These are phyloP conservation scores for Penicillium rolfsii DNA, from an alignment of 2,329 filamentous ascomycete genomes.

Conservation along the genomic window DNA sequence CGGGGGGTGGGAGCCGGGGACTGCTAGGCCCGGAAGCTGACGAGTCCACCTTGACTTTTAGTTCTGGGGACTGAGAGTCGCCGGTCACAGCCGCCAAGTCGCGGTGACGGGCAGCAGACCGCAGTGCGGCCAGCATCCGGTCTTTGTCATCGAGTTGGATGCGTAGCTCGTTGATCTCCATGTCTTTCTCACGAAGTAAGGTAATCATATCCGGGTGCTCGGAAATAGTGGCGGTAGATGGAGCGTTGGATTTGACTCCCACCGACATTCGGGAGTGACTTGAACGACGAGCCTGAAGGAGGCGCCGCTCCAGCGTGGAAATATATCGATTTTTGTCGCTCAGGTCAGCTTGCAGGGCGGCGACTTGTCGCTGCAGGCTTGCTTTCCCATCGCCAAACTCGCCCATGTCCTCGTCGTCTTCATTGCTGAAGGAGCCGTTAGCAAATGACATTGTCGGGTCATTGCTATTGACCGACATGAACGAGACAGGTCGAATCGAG, in stretches of 20 bases:
- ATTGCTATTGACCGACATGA: constrained; percentile 61
- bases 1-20: constrained; percentile 5
- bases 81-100: constrained; percentile 71
- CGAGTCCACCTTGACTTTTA: constrained; percentile 34
- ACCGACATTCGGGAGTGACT: constrained; percentile 87
- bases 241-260: constrained; percentile 60
- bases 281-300: constrained; percentile 85
- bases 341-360: constrained; percentile 90
- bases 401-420: constrained; percentile 71
- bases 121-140: constrained; percentile 84
- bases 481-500: constrained; percentile 68
- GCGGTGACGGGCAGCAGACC: constrained; percentile 80
- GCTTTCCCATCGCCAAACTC: constrained; percentile 87
- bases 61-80: constrained; percentile 40
- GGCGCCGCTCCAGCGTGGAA: constrained; percentile 84
- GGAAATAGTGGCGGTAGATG: constrained; percentile 67
- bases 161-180: constrained; percentile 88
- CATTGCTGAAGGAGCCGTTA: constrained; percentile 41
- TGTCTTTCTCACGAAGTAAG: constrained; percentile 82
- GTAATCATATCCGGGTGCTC: constrained; percentile 77
- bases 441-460: constrained; percentile 40
- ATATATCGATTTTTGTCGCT: constrained; percentile 98
- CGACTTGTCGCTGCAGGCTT: constrained; percentile 79
- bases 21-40: constrained; percentile 37
- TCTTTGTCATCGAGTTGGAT: constrained; percentile 92